Evolutionary conservation across 108 stramenopile genomes (phyloP).

Genomic region (Schizochytrium sp.): DNA sequence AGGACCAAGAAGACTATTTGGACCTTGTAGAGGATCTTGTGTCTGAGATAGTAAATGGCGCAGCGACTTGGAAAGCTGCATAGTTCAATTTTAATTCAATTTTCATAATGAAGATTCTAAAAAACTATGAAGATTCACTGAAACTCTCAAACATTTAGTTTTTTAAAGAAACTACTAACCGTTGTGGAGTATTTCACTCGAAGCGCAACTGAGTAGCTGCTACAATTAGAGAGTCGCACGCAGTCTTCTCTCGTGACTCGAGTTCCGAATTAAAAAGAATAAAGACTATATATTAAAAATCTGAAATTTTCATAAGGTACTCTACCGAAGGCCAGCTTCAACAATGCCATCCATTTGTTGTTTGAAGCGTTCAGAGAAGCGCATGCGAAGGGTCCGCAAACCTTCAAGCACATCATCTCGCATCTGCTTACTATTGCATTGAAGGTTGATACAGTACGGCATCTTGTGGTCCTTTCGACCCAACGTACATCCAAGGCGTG

Average conservation of each 20-base stretch:
- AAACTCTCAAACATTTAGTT: too few relatives aligned
- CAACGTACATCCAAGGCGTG: slow-evolving; percentile 36
- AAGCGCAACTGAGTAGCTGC: not conserved
- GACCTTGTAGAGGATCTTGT: slow-evolving; percentile 4
- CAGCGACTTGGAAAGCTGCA: too few relatives aligned
- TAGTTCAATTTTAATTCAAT: too few relatives aligned
- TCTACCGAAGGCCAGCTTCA: slow-evolving; percentile 29
- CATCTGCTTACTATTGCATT: not conserved
- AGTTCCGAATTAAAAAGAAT: not conserved
- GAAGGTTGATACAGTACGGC: slow-evolving; percentile 38
- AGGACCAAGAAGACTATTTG: not conserved
- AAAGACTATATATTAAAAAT: not conserved
- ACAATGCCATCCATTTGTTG: not conserved
- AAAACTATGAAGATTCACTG: too few relatives aligned
- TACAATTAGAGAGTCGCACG: not conserved
- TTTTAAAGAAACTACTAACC: not conserved
- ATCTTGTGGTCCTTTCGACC: slow-evolving; percentile 39
- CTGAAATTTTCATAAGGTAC: not conserved
- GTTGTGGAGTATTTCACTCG: not conserved
- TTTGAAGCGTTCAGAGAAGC: slow-evolving; percentile 52
- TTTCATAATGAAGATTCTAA: too few relatives aligned
- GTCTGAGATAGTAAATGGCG: not conserved
- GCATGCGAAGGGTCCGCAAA: slow-evolving; percentile 11
- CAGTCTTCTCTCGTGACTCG: not conserved
- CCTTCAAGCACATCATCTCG: slow-evolving; percentile 44